Conservation (phyloP, 306 rosid genomes). For the Geum urbanum region DNA sequence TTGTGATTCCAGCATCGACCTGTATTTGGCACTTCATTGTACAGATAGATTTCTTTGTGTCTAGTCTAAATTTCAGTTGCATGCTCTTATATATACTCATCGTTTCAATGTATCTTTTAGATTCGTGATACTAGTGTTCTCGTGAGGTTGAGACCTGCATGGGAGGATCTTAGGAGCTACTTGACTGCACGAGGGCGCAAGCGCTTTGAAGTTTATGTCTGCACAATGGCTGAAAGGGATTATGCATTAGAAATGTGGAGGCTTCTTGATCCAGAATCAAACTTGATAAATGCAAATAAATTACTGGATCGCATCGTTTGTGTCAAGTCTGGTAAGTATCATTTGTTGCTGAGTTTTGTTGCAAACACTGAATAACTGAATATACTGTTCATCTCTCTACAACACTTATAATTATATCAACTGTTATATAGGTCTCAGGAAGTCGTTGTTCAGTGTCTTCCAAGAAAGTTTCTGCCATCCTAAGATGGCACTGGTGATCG, state of each 20-base stretch:
- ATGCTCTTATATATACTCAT: conserved; percentile 11
- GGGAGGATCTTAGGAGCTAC: conserved; percentile 99
- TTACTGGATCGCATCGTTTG: conserved; percentile 89
- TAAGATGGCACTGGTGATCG: conserved; percentile 92
- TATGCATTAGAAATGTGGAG: conserved; percentile 99
- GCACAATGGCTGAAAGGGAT: conserved; percentile 99
- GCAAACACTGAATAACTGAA: conserved; percentile 1
- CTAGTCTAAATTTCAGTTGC: conserved; percentile 3
- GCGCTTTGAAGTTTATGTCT: conserved; percentile 99
- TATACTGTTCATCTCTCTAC: conserved; percentile 15
- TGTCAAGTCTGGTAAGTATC: conserved; percentile 82
- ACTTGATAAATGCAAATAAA: conserved; percentile 83
- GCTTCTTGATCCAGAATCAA: conserved; percentile 98
- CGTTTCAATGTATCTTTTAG: conserved; percentile 33
- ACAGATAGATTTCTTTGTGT: conserved; percentile 2
- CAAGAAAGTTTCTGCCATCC: conserved; percentile 90
- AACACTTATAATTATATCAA: conserved; percentile 12
- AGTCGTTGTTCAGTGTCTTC: conserved; percentile 90
- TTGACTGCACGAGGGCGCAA: conserved; percentile 98
- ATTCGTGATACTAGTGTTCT: conserved; percentile 99
- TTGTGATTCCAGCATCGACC: neutral
- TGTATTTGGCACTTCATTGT: conserved; percentile 17
- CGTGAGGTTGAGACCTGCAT: conserved; percentile 97
- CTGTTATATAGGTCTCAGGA: conserved; percentile 61
- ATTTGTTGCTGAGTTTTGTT: conserved; percentile 22